Evolutionary conservation across 2,329 filamentous ascomycete species (phyloP), one percentile per base, ranked within the genome.

Genomic region (Monilinia aucupariae): DNA sequence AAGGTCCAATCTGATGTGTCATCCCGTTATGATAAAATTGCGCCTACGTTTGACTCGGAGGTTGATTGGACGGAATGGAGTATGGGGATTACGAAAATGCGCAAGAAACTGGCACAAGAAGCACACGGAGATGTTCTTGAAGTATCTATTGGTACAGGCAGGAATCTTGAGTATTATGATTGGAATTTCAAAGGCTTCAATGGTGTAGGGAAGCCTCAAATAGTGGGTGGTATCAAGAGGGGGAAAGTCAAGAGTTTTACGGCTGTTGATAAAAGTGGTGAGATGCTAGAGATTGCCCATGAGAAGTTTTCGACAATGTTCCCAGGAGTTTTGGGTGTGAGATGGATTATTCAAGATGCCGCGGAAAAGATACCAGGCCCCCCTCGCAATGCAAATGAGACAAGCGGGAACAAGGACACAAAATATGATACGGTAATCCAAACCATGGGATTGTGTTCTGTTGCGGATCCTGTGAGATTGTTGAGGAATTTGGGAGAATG

Each of bases 361-460:
- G 55, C 68, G 13, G 51, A 50, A 2, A 68, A 50, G 10, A 71
- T 71, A 55, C 71, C 73, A 47, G 64, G 65, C 27, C 66, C 70
- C 7, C 70, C 71, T 2, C 67, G 32, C 20, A 69, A 65, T 56
- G 59, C 66, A 3, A 65, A 68, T 60, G 70, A 71, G 58, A 67
- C 61, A 15, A 67, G 67, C 59, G 68, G 68, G 10, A 70, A 65
- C 39, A 61, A 64, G 3, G 62, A 56, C 1, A 56, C 56, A 32
- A 72, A 72, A 62, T 88, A 87, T 75, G 85, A 88, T 74, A 86
- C 84, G 2, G 75, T 87, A 45, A 71, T 87, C 37, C 84, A 87
- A 70, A 86, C 84, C 0, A 87, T 88, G 74, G 85, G 84, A 5
- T 78, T 88, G 32, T 88, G 85, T 74, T 85, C 82, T 68, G 84